These are phyloP conservation scores for Tillandsia fasciculata DNA, from an alignment of 176 grass and related monocot species.

Conservation along the genomic window DNA sequence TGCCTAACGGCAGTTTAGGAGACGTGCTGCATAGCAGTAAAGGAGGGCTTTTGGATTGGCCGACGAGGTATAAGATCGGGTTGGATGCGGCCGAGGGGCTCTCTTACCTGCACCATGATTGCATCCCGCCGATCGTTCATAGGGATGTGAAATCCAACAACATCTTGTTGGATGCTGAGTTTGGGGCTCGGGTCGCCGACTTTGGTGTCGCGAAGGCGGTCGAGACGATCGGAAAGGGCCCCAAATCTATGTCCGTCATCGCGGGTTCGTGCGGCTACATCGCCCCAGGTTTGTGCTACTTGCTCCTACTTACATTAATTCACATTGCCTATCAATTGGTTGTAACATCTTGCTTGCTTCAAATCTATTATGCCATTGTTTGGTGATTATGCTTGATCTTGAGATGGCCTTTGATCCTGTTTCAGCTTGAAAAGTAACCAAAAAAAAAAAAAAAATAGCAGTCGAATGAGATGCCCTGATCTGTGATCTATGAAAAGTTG, in stretches of 20 bases:
- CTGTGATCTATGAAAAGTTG: too few species aligned
- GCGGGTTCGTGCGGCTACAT: conserved; percentile 82
- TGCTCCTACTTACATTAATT: background rate
- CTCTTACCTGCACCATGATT: conserved; percentile 84
- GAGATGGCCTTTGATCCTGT: background rate
- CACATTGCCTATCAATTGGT: background rate
- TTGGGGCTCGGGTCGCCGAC: conserved; percentile 49
- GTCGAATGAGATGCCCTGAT: too few species aligned
- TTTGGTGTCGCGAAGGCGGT: conserved; percentile 75
- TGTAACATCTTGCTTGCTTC: background rate
- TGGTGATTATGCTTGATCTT: background rate
- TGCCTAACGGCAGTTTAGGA: conserved; percentile 67
- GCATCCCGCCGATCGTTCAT: conserved; percentile 71
- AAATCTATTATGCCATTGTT: background rate
- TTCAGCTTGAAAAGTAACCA: too few species aligned
- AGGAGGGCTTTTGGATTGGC: conserved; percentile 51
- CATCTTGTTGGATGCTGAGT: conserved; percentile 70
- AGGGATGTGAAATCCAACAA: conserved; percentile 89
- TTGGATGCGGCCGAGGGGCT: conserved; percentile 70
- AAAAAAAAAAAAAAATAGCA: too few species aligned
- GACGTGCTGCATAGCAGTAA: conserved; percentile 58
- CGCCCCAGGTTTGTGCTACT: conserved; percentile 48
- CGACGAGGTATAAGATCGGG: conserved; percentile 47
- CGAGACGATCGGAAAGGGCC: conserved; percentile 22
- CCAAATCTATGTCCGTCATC: conserved; percentile 73